Base-by-base conservation (phyloP, 1,139 yeast genomes). In the Starmera stellimalicola region DNA sequence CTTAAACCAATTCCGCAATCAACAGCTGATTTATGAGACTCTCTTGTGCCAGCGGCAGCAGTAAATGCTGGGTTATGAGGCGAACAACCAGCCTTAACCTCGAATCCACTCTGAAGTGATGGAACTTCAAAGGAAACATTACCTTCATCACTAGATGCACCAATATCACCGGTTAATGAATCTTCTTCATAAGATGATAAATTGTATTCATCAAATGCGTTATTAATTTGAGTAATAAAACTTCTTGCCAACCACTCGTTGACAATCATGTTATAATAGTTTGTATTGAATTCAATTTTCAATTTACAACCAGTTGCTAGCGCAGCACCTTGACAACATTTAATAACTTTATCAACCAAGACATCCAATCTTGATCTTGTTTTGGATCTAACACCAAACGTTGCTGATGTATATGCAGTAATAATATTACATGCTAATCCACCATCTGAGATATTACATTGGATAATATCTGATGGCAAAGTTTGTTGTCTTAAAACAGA, bases 401-500 rank as follows among this genome's bases (percentile, higher is more conserved):
- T 25, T n/a, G 27, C 27, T n/a, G 27, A 25, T 7, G 10, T 25
- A 12, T 25, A 12, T n/a, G 27, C 27, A 25, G 27, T 10, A 25
- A 25, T 25, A 16, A 25, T 16, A 25, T 25, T 25, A n/a, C 15
- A 8, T n/a, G 27, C 27, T 12, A 25, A 12, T 11, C 27, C 27
- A 10, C 27, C 27, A n/a, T 25, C 27, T 7, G 8, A n/a, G n/a
- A 25, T 25, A 25, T 12, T 8, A 12, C 27, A 7, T 10, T 25
- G 27, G 15, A 25, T 16, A 25, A 25, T 25, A 12, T 25, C 27
- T n/a, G 27, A n/a, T 25, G 27, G 27, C 14, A 10, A 16, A 8
- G 14, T n/a, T 25, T 25, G 27, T 25, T 25, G 27, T 25, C 27
- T 25, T 12, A 25, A 12, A 25, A 25, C 27, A 25, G 27, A 25